Percentiles rank a stretch among this genome's conserved stretches.
phyloP scores from a whole-genome alignment of 345 rosid species.

The Citrus sinensis region DVS_A1.0 CM039161.1:20898501-20899000 shows the following conservation, averaged over 20 bases:
- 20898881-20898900: constrained; percentile 35
- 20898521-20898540: neutral
- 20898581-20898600: neutral
- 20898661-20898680: constrained; percentile 56
- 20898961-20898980: constrained; percentile 56
- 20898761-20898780: constrained; percentile 24
- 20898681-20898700: neutral
- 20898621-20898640: constrained; percentile 92
- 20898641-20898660: constrained; percentile 79
- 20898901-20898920: constrained; percentile 96
- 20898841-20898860: constrained; percentile 10
- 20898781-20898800: constrained; percentile 22
- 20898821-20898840: constrained; percentile 28
- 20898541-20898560: neutral
- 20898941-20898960: constrained; percentile 97
- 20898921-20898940: constrained; percentile 94
- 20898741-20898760: constrained; percentile 25
- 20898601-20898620: constrained; percentile 57
- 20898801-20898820: constrained; percentile 27
- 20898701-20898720: constrained; percentile 4
- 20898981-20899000: constrained; percentile 46
- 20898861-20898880: constrained; percentile 25
- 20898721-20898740: constrained; percentile 40
- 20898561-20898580: neutral
- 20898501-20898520: neutral